Evolutionary conservation across 176 grass and related monocot species (phyloP), one percentile per base, ranked within the genome.

Genomic region (Ampelocalamus luodianensis): DNA sequence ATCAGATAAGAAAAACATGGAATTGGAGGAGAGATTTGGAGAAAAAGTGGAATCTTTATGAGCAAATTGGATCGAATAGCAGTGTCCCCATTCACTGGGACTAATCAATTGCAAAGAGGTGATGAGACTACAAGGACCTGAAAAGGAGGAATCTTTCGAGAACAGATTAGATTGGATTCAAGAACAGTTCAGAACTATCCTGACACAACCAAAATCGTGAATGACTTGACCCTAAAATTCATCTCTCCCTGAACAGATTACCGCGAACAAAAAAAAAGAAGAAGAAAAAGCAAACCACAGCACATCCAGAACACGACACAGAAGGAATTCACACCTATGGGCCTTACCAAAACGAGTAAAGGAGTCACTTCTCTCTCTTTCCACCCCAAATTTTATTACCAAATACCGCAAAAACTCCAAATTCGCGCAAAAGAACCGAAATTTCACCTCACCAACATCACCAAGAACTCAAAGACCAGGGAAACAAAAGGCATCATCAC

Each of bases 181-280:
- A 76, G 85, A 91, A 84, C 74, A 74, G 50, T 49, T 45, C 23
- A 34, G 29, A 87, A 46, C 38, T 37, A 8, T 24, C 59, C 77
- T 46, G 24, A 58, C 48, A 66, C 51, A 50, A 22, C 39, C 22
- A 37, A 29, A 56, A 55, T 51, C 43, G 32, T 24, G 44, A 76
- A 69, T 38, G 13, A 51, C 15, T 14, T 8, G 11, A 0, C 51
- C 75, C 18, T 4, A 61, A 63, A 60, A 60, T 83, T 85, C 32
- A 53, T 44, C 1, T 6, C 43, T 7, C 23, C 8, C 43, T 36
- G 0, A 68, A 9, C 32, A 77, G 58, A 54, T 56, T 32, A 42
- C 58, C 1, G 22, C 10, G 20, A 4, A 10, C 23, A 5, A 65
- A 34, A 34, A 34, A 43, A 43, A 43, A 43, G 9, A 5, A 40